Conservation (phyloP, 306 rosid genomes). For the Cucumis melo region DNA sequence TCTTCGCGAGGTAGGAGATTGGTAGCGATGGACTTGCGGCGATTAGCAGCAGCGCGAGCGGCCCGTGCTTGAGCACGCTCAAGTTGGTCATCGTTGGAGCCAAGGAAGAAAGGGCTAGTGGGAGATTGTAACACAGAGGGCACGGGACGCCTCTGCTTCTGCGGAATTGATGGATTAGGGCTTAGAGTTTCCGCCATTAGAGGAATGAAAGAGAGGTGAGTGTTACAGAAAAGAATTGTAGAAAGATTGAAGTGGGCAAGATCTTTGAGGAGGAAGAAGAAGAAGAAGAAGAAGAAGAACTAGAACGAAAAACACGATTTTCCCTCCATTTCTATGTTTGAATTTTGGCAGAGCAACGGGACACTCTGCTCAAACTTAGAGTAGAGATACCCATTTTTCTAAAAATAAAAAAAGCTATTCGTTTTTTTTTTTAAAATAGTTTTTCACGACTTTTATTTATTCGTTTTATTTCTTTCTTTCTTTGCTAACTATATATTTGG, state of each 20-base stretch:
- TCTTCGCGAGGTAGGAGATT: conserved; percentile 19
- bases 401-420: no score
- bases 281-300: neutral
- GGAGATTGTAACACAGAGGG: conserved; percentile 81
- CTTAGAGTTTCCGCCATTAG: conserved; percentile 60
- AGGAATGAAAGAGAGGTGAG: neutral
- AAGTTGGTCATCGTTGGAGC: conserved; percentile 79
- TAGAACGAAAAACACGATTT: conserved; percentile 12
- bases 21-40: conserved; percentile 35
- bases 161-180: conserved; percentile 28
- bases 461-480: no score
- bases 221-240: neutral
- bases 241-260: neutral
- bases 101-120: conserved; percentile 62
- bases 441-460: no score
- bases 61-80: conserved; percentile 92
- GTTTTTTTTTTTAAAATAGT: no score
- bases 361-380: neutral
- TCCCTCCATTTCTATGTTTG: conserved; percentile 45
- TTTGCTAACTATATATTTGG: no score
- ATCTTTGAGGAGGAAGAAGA: neutral
- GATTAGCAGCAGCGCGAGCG: conserved; percentile 75
- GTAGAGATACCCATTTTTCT: no score
- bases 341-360: conserved; percentile 1
- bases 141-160: conserved; percentile 41